Base-by-base conservation (phyloP, 1,284 basidiomycete species). In the Amylostereum areolatum region DNA sequence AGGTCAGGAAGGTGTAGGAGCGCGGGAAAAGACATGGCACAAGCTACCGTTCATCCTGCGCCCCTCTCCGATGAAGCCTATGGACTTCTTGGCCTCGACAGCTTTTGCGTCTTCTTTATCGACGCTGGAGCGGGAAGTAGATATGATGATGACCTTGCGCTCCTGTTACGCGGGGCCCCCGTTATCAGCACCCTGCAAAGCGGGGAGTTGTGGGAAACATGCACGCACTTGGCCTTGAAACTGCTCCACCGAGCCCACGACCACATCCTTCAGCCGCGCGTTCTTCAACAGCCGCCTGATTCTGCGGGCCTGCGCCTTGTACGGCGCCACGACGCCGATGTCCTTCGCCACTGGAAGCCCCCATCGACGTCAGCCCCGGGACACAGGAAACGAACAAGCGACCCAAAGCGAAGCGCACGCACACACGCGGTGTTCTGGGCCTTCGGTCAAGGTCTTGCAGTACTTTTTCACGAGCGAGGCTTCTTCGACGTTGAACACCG, bases 221-320 rank as follows among this genome's bases (percentile, higher is more conserved):
- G 12, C 12, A 56, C 71, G 28, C 28, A 80, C 79, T 63, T 81
- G 77, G 28, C 81, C 80, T 61, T 83, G 81, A 61, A 80, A 82
- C 50, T 81, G 78, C 54, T 83, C 81, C 0, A 81, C 80, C 29
- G 74, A 77, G 5, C 77, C 80, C 35, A 82, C 74, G 55, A 74
- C 79, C 30, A 80, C 67, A 2, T 61, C 68, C 27, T 66, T 64
- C 5, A 57, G 51, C 0, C 70, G 66, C 1, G 60, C 56, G 9
- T 50, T 53, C 10, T 55, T 55, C 12, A 81, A 57, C 1, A 65
- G 51, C 5, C 52, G 57, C 6, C 76, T 66, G 27, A 82, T 70
- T 53, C 74, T 76, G 12, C 62, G 60, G 25, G 71, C 72, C 55
- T 83, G 80, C 0, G 76, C 75, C 45, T 75, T 70, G 55, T 82